phyloP scores from a whole-genome alignment of 352 stramenopile genomes.

The Globisporangium splendens region DNA sequence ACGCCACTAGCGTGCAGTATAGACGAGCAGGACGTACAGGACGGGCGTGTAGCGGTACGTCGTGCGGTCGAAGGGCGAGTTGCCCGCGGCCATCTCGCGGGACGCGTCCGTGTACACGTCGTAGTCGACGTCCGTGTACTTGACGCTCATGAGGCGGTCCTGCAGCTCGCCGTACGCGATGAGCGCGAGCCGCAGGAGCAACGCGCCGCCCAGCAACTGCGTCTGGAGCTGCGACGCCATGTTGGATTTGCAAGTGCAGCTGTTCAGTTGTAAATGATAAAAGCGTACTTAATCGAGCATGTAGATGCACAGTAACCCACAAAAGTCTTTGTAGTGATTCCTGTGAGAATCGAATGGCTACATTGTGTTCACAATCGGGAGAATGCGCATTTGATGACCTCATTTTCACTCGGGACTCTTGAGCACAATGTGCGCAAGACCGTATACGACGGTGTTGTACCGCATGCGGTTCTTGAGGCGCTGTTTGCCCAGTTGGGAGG shows the following conservation, averaged over 20 bases:
- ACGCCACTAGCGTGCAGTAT: no score
- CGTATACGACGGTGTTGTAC: slow-evolving; percentile 71
- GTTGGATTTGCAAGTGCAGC: slow-evolving; percentile 1
- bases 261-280: not conserved
- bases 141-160: slow-evolving; percentile 74
- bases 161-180: slow-evolving; percentile 76
- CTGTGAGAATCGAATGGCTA: no score
- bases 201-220: slow-evolving; percentile 43
- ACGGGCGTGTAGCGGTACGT: slow-evolving; percentile 99
- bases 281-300: not conserved
- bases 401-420: slow-evolving; percentile 33
- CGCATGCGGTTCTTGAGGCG: slow-evolving; percentile 71
- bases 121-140: slow-evolving; percentile 99
- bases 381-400: no score
- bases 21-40: slow-evolving; percentile 48
- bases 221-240: slow-evolving; percentile 20
- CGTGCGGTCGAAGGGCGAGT: slow-evolving; percentile 94
- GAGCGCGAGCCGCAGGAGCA: slow-evolving; percentile 56
- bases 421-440: slow-evolving; percentile 49
- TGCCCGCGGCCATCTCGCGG: slow-evolving; percentile 76
- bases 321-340: slow-evolving; percentile 2
- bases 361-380: no score
- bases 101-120: slow-evolving; percentile 98
- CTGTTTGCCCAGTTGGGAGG: slow-evolving; percentile 13
- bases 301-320: not conserved